Evolutionary conservation across 2,329 filamentous ascomycete species (phyloP), one percentile per base, ranked within the genome.

Genomic region (Pestalotiopsis fici): DNA sequence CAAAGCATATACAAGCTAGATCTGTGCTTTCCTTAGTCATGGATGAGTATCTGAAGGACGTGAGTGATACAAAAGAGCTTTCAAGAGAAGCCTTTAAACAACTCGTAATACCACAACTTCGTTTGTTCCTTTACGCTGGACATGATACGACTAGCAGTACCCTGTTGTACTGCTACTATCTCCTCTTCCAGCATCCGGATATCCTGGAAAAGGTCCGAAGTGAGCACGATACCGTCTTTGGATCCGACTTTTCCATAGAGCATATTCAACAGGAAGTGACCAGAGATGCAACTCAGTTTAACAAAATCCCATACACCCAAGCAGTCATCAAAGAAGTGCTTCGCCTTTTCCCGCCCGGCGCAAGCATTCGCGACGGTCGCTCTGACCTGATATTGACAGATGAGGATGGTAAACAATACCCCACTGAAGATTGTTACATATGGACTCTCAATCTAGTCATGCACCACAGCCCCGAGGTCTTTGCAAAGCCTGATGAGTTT

Each of bases 121-220:
- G 71, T 2, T 61, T 71, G 54, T 75, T 76, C 61, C 66, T 90
- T 5, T 87, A 87, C 18, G 89, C 89, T 1, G 89, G 89, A 2
- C 88, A 90, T 71, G 89, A 91, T 70, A 90, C 89, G 0, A 89
- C 86, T n/a, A 85, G 83, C 31, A 87, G 89, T 59, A 87, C 84
- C 7, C 75, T 88, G 1, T 79, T 80, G 27, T 88, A 85, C 74
- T 76, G 82, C 7, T 79, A 83, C 43, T 81, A 83, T 71, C 78
- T 87, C 68, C 78, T 78, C 6, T 71, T 69, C 2, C 12, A 65
- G 23, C 69, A 76, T 7, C 70, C 72, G 1, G 66, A 70, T 4
- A 65, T 65, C 27, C 65, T 80, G 28, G 73, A 68, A 1, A 76
- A 73, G 55, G 12, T 82, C 2, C 76, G 78, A 37, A 75, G 74